phyloP scores from a whole-genome alignment of 345 rosid species.

The Punica granatum region DNA sequence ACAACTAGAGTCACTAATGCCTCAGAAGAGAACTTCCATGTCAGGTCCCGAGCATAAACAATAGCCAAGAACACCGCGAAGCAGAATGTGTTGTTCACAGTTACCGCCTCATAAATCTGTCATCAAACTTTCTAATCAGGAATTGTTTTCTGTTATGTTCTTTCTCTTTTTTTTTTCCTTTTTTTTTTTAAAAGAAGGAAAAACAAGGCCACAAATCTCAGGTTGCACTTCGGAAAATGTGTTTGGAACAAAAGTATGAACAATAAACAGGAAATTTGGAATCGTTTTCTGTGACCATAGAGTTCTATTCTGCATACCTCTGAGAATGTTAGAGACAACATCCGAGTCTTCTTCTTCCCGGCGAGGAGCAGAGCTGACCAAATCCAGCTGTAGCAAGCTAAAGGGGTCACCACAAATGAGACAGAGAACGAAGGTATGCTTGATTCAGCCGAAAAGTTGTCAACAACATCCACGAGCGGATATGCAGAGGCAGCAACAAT shows the following conservation, averaged over 20 bases:
- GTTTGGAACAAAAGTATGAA: no score
- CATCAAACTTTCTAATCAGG: not conserved
- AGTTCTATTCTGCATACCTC: slow-evolving; percentile 20
- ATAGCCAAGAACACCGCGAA: slow-evolving; percentile 5
- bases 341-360: slow-evolving; percentile 28
- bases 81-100: slow-evolving; percentile 9
- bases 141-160: not conserved
- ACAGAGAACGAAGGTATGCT: slow-evolving; percentile 36
- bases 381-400: slow-evolving; percentile 34
- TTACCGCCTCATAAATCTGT: slow-evolving; percentile 12
- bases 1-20: not conserved
- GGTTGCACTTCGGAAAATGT: no score
- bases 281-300: not conserved
- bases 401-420: slow-evolving; percentile 31
- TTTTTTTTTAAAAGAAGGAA: no score
- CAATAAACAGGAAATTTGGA: no score
- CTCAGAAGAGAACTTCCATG: slow-evolving; percentile 13
- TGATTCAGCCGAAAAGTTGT: slow-evolving; percentile 31
- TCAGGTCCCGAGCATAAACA: slow-evolving; percentile 2
- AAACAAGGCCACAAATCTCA: no score
- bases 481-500: slow-evolving; percentile 16
- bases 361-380: slow-evolving; percentile 36
- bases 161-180: no score
- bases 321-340: slow-evolving; percentile 34
- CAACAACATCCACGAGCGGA: slow-evolving; percentile 39